Base-by-base conservation (phyloP, 2,329 filamentous ascomycete genomes). In the Diaporthe longicolla region DNA sequence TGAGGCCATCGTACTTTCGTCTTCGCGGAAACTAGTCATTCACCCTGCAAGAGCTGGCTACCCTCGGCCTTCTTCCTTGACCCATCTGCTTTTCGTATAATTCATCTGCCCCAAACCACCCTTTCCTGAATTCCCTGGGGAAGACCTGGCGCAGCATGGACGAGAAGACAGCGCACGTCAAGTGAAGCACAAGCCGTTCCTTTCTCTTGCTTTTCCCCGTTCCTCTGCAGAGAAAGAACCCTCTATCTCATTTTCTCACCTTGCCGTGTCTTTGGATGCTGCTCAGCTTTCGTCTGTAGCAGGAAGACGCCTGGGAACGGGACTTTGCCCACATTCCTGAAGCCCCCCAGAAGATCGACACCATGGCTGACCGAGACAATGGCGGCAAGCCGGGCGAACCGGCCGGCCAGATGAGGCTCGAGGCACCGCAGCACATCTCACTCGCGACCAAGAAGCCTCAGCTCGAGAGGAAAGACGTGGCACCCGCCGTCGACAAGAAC, bases 121-220 rank as follows among this genome's bases (percentile, higher is more conserved):
- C 48, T 21, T 13, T 48, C 45, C 45, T 48, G 45, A 45, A 40
- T 43, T 48, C 19, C 19, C 45, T 9, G 45, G 21, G 19, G 52
- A 45, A 57, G 21, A 73, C n/a, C 48, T 70, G 19, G 50, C 58
- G 24, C 71, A 73, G 73, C 48, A 75, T 75, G 73, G 73, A 75
- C 58, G 45, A 54, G 59, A 71, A 61, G 59, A 73, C n/a, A 54
- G 26, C 63, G 24, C 45, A 55, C 65, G 52, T 73, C 65, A 73
- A 72, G 35, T 70, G 54, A 61, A 68, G 10, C 59, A 40, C 29
- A 40, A 43, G 21, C 57, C 26, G 26, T 63, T 48, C 40, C 40
- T 52, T 45, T 70, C 21, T 43, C 43, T 58, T 58, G 13, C 40
- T 59, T 57, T 59, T 58, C 40, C 26, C 58, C 24, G 40, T 45